Conservation (phyloP, 192 early-diverging fungal species). For the Podila clonocystis region DNA sequence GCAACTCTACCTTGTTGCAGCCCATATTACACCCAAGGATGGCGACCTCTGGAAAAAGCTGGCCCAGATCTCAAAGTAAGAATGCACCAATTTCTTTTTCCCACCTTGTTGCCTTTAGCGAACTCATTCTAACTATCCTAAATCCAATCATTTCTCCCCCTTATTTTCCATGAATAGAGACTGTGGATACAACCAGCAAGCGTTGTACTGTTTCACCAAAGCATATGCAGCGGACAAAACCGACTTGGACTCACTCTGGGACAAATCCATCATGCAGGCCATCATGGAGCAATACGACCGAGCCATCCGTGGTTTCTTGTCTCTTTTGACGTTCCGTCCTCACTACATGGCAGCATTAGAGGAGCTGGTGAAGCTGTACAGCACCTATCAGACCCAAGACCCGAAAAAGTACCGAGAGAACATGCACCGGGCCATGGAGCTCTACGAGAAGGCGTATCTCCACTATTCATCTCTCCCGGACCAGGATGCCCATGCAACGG, state of each 20-base stretch:
- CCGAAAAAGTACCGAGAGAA: constrained; percentile 53
- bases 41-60: constrained; percentile 84
- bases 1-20: constrained; percentile 88
- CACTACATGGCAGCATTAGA: constrained; percentile 48
- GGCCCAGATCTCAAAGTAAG: constrained; percentile 75
- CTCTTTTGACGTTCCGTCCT: constrained; percentile 26
- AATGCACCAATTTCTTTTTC: neutral
- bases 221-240: constrained; percentile 70
- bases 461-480: constrained; percentile 43
- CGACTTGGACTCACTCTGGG: constrained; percentile 76
- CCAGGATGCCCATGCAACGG: constrained; percentile 32
- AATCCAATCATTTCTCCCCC: neutral
- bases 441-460: constrained; percentile 64
- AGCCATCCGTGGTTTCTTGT: constrained; percentile 42
- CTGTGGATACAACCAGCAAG: constrained; percentile 75
- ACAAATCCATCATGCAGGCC: constrained; percentile 72
- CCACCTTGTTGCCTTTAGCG: too few species aligned
- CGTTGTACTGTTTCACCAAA: constrained; percentile 83
- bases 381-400: constrained; percentile 37
- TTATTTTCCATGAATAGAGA: constrained; percentile 46
- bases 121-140: neutral
- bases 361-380: constrained; percentile 38
- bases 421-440: constrained; percentile 65
- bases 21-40: constrained; percentile 83
- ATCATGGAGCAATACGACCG: constrained; percentile 62